Conservation (phyloP, 148 eudicot genomes). For the Heliosperma pusillum region DNA sequence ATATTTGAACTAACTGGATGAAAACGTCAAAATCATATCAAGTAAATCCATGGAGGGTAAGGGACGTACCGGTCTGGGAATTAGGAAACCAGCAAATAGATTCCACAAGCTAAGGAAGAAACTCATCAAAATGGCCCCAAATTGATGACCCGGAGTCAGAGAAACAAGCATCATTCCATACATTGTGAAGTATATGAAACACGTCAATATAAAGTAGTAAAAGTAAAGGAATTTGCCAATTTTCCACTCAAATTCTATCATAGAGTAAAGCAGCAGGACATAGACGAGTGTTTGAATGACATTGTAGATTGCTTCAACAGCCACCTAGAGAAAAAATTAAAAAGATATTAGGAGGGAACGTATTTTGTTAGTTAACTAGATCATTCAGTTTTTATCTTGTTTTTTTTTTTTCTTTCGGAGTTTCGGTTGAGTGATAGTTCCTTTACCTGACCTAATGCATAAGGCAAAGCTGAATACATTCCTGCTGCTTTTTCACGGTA, state of each 20-base stretch:
- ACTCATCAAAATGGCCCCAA: constrained; percentile 50
- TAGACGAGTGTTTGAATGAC: constrained; percentile 43
- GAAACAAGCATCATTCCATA: constrained; percentile 83
- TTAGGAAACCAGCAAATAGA: constrained; percentile 65
- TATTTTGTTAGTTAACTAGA: background rate
- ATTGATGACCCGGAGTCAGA: constrained; percentile 54
- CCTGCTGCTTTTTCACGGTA: constrained; percentile 82
- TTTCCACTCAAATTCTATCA: constrained; percentile 75
- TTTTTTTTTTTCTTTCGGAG: background rate
- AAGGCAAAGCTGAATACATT: constrained; percentile 75
- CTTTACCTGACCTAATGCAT: constrained; percentile 67
- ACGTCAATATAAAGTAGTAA: constrained; percentile 53
- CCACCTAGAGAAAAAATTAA: constrained; percentile 38
- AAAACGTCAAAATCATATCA: background rate
- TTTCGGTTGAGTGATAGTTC: background rate
- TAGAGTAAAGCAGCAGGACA: constrained; percentile 47
- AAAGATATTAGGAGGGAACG: background rate
- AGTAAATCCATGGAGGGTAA: background rate
- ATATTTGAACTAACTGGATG: background rate
- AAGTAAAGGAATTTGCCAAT: constrained; percentile 45
- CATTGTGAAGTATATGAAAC: constrained; percentile 57
- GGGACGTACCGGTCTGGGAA: constrained; percentile 51
- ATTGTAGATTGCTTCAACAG: constrained; percentile 49
- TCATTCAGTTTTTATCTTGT: no score
- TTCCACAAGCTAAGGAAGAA: constrained; percentile 77